phyloP scores from a whole-genome alignment of 2,329 filamentous ascomycete species.

The Xylaria arbuscula region DNA sequence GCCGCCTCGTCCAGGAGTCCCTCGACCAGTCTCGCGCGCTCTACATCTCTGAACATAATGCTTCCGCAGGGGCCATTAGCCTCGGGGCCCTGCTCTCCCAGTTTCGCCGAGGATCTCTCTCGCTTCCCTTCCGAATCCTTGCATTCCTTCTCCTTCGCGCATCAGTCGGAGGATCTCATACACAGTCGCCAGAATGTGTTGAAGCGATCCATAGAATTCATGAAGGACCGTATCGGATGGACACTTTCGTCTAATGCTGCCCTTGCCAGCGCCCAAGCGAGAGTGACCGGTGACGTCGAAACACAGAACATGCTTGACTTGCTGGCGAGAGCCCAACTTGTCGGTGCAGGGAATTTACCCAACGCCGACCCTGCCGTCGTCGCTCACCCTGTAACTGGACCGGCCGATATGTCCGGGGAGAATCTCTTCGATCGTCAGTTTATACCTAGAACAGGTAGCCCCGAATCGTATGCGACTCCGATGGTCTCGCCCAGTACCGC shows the following conservation, averaged over 20 bases:
- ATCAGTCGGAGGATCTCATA: conserved; percentile 91
- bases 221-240: conserved; percentile 92
- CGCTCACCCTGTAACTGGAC: conserved; percentile 80
- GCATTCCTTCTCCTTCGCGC: conserved; percentile 97
- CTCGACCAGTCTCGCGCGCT: conserved; percentile 69
- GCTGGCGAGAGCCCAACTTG: conserved; percentile 81
- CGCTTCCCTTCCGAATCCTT: conserved; percentile 95
- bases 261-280: conserved; percentile 84
- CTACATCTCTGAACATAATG: conserved; percentile 77
- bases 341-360: conserved; percentile 73
- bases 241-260: conserved; percentile 75
- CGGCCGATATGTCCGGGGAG: conserved; percentile 75
- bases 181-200: conserved; percentile 93
- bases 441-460: conserved; percentile 63
- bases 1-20: conserved; percentile 73
- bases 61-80: conserved; percentile 67
- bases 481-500: conserved; percentile 50
- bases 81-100: conserved; percentile 76
- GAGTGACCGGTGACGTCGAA: conserved; percentile 83
- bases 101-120: conserved; percentile 86
- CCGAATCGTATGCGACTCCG: conserved; percentile 58
- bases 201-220: conserved; percentile 94
- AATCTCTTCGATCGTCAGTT: conserved; percentile 92
- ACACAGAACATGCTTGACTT: conserved; percentile 92
- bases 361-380: conserved; percentile 57